Conservation (phyloP, 2,329 filamentous ascomycete species). For the Pyrenochaeta sp. region DNA sequence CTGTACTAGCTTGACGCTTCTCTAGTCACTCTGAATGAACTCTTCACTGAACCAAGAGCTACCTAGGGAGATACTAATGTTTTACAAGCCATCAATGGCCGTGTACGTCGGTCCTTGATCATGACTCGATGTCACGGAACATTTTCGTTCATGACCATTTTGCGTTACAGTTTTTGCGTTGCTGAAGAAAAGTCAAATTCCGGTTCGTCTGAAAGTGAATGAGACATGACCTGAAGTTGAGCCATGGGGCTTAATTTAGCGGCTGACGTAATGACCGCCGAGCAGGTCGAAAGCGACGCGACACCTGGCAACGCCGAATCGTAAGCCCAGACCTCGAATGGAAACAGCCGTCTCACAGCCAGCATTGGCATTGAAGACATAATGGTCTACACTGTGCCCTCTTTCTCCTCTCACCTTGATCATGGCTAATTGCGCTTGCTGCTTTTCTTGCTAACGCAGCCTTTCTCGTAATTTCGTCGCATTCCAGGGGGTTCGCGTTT, state of each 20-base stretch:
- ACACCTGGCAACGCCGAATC: background rate
- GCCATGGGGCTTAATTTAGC: constrained; percentile 2
- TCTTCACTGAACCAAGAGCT: no score
- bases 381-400: background rate
- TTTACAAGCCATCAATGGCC: no score
- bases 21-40: no score
- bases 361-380: background rate
- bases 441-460: background rate
- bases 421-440: background rate
- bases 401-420: background rate
- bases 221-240: background rate
- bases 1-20: no score
- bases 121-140: no score
- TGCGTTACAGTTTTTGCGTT: no score
- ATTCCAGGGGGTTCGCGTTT: background rate
- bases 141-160: no score
- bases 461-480: background rate
- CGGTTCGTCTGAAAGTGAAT: background rate
- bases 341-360: background rate
- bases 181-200: background rate
- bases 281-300: background rate
- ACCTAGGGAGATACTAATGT: no score
- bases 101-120: no score
- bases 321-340: background rate
- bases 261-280: constrained; percentile 1